Percentiles rank a stretch among this genome's conserved stretches.
Evolutionary conservation across 2,329 filamentous ascomycete genomes (phyloP).

Genomic region (Ophiostoma triangulosporum): DNA sequence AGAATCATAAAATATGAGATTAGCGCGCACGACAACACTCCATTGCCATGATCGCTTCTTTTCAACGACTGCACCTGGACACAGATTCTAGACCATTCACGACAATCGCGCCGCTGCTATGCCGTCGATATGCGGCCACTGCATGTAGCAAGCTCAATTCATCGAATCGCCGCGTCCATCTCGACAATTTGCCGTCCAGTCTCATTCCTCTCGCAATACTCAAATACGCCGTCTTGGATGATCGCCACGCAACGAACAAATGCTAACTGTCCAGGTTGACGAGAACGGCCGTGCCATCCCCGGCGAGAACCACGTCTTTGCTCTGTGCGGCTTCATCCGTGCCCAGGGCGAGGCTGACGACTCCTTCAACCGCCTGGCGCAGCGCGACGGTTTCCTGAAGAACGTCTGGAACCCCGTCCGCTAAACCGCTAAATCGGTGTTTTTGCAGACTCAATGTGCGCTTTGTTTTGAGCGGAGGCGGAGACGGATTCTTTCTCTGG

Average conservation of each 20-base stretch:
- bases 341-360: constrained; percentile 98
- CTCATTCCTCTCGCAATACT: too few species aligned
- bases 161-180: too few species aligned
- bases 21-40: too few species aligned
- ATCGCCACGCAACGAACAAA: neutral
- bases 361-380: constrained; percentile 84
- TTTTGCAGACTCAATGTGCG: neutral
- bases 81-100: too few species aligned
- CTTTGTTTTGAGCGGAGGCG: neutral
- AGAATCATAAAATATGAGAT: too few species aligned
- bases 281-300: constrained; percentile 91
- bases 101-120: too few species aligned
- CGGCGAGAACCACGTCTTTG: constrained; percentile 95
- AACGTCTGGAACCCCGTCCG: constrained; percentile 76
- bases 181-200: neutral
- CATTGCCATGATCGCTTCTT: too few species aligned
- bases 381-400: constrained; percentile 95
- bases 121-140: too few species aligned
- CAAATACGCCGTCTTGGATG: neutral
- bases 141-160: too few species aligned
- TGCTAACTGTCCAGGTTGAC: constrained; percentile 45
- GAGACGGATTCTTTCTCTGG: neutral
- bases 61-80: too few species aligned
- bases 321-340: constrained; percentile 93
- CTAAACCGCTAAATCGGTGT: constrained; percentile 27